Conservation (phyloP, 164 flowering plant genomes). For the Magnolia officinalis region DNA sequence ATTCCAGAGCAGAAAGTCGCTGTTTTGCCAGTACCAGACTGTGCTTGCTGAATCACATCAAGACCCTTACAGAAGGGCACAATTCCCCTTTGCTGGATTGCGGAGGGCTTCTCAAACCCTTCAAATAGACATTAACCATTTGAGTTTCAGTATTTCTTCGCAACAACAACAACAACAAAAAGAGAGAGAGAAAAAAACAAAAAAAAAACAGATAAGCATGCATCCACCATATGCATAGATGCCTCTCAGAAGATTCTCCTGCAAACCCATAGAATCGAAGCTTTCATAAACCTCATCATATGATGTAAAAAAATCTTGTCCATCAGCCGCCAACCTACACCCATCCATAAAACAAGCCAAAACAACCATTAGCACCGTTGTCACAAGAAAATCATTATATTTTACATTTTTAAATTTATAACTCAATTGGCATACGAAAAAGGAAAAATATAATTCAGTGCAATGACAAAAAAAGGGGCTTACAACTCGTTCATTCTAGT, state of each 20-base stretch:
- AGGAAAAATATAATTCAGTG: background rate
- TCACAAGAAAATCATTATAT: slow-evolving; percentile 6
- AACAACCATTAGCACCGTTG: background rate
- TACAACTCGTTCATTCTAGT: slow-evolving; percentile 51
- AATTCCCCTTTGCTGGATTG: slow-evolving; percentile 85
- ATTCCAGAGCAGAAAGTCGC: slow-evolving; percentile 90
- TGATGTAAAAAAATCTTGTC: slow-evolving; percentile 62
- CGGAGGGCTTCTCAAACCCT: slow-evolving; percentile 94
- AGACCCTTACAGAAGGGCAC: slow-evolving; percentile 85
- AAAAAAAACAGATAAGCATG: background rate
- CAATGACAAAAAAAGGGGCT: slow-evolving; percentile 6
- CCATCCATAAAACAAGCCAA: slow-evolving; percentile 1
- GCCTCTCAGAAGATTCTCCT: slow-evolving; percentile 75
- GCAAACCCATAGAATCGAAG: slow-evolving; percentile 68
- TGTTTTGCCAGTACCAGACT: slow-evolving; percentile 88
- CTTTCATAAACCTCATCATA: slow-evolving; percentile 71
- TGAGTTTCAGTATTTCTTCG: background rate
- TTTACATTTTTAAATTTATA: background rate
- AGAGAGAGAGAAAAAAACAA: background rate
- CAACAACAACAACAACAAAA: background rate
- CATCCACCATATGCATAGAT: slow-evolving; percentile 76
- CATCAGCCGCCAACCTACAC: slow-evolving; percentile 40
- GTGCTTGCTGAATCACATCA: slow-evolving; percentile 89
- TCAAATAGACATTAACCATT: slow-evolving; percentile 3
- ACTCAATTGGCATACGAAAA: background rate